These are phyloP conservation scores for Euphorbia corollata DNA, from an alignment of 441 rosid genomes.

Conservation along the genomic window DNA sequence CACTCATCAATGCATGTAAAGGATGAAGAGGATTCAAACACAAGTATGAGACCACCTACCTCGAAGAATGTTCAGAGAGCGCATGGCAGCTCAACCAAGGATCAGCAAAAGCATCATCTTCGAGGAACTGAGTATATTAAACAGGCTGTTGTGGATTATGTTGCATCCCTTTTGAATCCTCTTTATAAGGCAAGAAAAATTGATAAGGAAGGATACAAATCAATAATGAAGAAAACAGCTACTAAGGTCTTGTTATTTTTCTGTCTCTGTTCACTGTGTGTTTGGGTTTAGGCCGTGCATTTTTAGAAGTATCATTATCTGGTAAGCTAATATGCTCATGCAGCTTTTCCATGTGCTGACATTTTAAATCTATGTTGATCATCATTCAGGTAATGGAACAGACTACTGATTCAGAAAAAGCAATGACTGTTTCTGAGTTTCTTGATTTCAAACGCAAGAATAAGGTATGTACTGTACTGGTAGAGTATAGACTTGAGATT, in stretches of 20 bases:
- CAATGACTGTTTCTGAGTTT: conserved; percentile 78
- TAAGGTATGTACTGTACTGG: conserved; percentile 46
- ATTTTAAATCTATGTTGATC: conserved; percentile 16
- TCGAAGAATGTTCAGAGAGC: conserved; percentile 58
- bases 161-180: conserved; percentile 95
- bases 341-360: neutral
- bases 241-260: conserved; percentile 72
- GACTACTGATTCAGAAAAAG: conserved; percentile 87
- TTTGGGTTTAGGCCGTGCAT: neutral
- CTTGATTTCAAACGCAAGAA: conserved; percentile 96
- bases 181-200: conserved; percentile 94
- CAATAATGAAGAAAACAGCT: conserved; percentile 97
- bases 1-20: conserved; percentile 45
- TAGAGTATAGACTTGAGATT: neutral
- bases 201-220: conserved; percentile 91
- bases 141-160: conserved; percentile 92
- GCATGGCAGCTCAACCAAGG: conserved; percentile 84
- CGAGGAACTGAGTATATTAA: conserved; percentile 75
- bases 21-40: conserved; percentile 85
- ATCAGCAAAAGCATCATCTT: conserved; percentile 39
- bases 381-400: conserved; percentile 81
- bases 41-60: conserved; percentile 54
- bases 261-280: conserved; percentile 5
- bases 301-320: neutral
- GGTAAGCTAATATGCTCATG: conserved; percentile 4